Evolutionary conservation across 2,329 filamentous ascomycete genomes (phyloP), one percentile per base, ranked within the genome.

Genomic region (Zymoseptoria brevis): DNA sequence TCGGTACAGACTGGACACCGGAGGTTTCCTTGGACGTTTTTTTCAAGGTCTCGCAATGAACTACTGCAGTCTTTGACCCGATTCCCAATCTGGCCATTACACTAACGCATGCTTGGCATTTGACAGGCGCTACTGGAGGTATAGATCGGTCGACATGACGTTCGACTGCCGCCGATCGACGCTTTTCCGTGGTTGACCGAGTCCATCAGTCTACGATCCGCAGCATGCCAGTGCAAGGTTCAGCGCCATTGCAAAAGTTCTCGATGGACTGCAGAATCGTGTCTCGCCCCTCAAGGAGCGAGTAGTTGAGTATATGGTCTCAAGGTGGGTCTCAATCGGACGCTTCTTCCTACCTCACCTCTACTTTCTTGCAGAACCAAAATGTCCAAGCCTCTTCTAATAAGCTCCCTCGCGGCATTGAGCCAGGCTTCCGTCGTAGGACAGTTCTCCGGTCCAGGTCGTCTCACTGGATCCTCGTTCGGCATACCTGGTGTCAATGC

Each of bases 401-500:
- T 41, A 16, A 41, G 35, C 35, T 41, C 35, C 50, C 54, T 58
- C 19, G 29, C 53, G 7, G 51, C 56, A 55, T 16, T 26, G 7
- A 48, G 55, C 13, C 21, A 57, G 19, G 55, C 55, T 6, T 55
- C 59, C 7, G 30, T 60, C 19, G 51, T 26, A 16, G 30, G 52
- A 19, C 59, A 60, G 59, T 50, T 55, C 19, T 54, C 53, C 48
- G 16, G 53, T 29, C 49, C 29, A 4, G 52, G 53, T 8, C 45
- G 56, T n/a, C 19, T 60, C 13, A 60, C 59, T 26, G 64, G 64
- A 11, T 56, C 57, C 21, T 63, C 58, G 16, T 66, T 66, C 45
- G 64, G 64, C 24, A 55, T 64, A 21, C 61, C 61, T 19, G 62
- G 61, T 16, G 26, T 53, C 19, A 61, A 66, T 45, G 61, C 65